Evolutionary conservation across 805 yeast species (phyloP).

Genomic region (Cyberlindnera mississippiensis): DNA sequence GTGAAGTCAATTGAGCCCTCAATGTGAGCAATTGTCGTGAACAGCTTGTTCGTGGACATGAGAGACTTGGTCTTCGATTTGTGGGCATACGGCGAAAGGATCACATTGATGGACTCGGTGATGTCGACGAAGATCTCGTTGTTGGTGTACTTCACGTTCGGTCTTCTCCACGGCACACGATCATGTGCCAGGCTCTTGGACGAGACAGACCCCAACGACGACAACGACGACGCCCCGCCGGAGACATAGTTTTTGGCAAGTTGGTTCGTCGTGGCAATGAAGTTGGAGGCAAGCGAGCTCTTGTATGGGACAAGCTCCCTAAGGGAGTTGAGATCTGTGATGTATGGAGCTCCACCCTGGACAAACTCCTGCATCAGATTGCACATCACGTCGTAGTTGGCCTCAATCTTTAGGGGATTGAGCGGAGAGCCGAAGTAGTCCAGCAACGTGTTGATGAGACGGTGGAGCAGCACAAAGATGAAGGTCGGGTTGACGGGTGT

Average conservation of each 20-base stretch:
- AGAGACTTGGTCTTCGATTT: not conserved
- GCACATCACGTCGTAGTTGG: slow-evolving; percentile 67
- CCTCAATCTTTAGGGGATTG: slow-evolving; percentile 53
- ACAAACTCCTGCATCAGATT: slow-evolving; percentile 72
- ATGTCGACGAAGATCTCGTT: slow-evolving; percentile 88
- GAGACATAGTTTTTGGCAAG: slow-evolving; percentile 24
- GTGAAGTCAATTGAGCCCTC: slow-evolving; percentile 62
- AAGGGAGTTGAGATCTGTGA: slow-evolving; percentile 67
- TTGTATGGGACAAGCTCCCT: slow-evolving; percentile 62
- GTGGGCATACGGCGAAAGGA: slow-evolving; percentile 36
- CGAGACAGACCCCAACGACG: slow-evolving; percentile 12
- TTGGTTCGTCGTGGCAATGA: slow-evolving; percentile 35
- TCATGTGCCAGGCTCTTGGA: slow-evolving; percentile 27
- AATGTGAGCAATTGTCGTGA: slow-evolving; percentile 50
- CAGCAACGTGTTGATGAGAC: slow-evolving; percentile 47
- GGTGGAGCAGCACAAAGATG: slow-evolving; percentile 50
- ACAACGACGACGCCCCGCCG: slow-evolving; percentile 8
- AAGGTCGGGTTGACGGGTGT: slow-evolving; percentile 51
- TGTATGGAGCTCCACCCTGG: slow-evolving; percentile 71
- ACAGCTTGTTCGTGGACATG: slow-evolving; percentile 16
- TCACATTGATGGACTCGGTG: slow-evolving; percentile 57
- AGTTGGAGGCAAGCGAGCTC: slow-evolving; percentile 30
- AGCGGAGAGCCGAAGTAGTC: slow-evolving; percentile 59
- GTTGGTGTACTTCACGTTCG: slow-evolving; percentile 64
- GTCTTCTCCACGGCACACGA: slow-evolving; percentile 71